These are phyloP conservation scores for Onygena corvina DNA, from an alignment of 2,329 filamentous ascomycete species.

Conservation along the genomic window DNA sequence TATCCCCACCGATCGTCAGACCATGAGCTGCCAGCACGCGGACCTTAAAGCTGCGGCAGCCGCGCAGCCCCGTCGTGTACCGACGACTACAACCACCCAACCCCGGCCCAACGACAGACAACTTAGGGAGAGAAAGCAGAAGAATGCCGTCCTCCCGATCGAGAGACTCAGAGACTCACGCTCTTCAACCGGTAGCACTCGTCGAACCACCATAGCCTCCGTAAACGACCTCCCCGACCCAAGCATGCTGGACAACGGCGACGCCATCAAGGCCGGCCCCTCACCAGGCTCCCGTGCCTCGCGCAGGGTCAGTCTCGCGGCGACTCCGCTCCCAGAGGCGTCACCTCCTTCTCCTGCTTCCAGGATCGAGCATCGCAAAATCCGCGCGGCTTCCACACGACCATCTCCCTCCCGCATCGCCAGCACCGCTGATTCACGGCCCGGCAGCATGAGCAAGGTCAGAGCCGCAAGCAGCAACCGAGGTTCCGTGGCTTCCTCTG, in stretches of 20 bases:
- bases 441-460: background rate
- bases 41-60: constrained; percentile 63
- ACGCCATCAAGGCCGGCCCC: background rate
- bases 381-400: background rate
- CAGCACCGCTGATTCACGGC: background rate
- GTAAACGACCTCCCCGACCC: constrained; percentile 35
- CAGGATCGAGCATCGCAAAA: background rate
- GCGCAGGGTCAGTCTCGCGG: constrained; percentile 24
- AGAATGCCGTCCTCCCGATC: constrained; percentile 35
- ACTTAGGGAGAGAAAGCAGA: constrained; percentile 56
- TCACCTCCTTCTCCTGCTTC: background rate
- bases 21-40: constrained; percentile 61
- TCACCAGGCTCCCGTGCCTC: constrained; percentile 12
- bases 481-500: background rate
- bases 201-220: constrained; percentile 52
- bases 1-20: constrained; percentile 63
- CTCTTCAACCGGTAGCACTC: constrained; percentile 28
- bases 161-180: constrained; percentile 41
- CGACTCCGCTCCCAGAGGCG: constrained; percentile 18
- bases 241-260: constrained; percentile 17
- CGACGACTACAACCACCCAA: constrained; percentile 32
- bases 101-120: constrained; percentile 42
- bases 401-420: constrained; percentile 5
- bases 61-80: constrained; percentile 44
- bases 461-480: background rate